Evolutionary conservation across 805 yeast species (phyloP), one percentile per base, ranked within the genome.

Genomic region (Suhomyces vadensis): DNA sequence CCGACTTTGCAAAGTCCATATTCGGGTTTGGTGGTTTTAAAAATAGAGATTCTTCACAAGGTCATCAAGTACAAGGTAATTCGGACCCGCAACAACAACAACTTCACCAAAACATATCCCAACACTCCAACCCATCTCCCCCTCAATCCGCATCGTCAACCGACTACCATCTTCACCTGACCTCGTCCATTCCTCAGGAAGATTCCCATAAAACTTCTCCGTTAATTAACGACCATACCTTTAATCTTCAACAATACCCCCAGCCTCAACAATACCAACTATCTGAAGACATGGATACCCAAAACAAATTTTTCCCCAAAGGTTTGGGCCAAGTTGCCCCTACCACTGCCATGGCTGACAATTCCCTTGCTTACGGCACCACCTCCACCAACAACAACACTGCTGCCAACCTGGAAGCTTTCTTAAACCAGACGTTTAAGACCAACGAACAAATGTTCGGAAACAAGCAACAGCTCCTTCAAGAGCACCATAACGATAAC

Each of bases 321-420:
- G 64, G 70, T 16, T 60, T 71, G 42, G 61, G 66, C 31, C 49
- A 50, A 26, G 66, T 64, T 1, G 71, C 81, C 4, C 87, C 91
- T 14, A 83, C 92, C 2, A 84, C 87, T 2, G 90, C 90, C 0
- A 64, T 85, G 7, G 73, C 82, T 38, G 77, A 78, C 48, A 75
- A 75, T 45, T 75, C 84, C 2, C 74, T 81, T 62, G 91, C 79
- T 1, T 77, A 82, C 62, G 91, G 90, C 2, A 83, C 89, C 4
- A 83, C 85, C 54, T 45, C 60, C 33, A 39, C 53, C 26, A 53
- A 51, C 43, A 46, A 54, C 37, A 46, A 49, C 43, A 35, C 22
- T 13, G 23, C 47, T 16, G 14, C 44, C 26, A 51, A 54, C 26
- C 55, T 52, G 46, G 64, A 55, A 35, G 41, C 61, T 11, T 60